Evolutionary conservation across 345 rosid species (phyloP).

Genomic region (Camelina sativa): DNA sequence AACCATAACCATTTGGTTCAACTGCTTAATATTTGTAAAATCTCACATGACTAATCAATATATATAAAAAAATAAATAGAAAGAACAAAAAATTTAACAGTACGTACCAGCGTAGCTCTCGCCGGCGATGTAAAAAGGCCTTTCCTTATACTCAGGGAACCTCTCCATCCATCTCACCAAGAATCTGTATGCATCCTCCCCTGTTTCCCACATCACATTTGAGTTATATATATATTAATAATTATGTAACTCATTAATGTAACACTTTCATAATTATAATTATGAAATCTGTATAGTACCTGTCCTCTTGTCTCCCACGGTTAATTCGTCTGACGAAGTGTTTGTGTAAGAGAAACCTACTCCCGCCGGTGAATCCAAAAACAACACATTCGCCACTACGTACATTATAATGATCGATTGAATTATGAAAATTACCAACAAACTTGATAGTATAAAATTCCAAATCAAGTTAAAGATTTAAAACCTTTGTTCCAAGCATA

Average conservation of each 20-base stretch:
- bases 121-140: slow-evolving; percentile 85
- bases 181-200: slow-evolving; percentile 67
- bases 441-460: background rate
- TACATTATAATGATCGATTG: background rate
- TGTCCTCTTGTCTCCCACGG: slow-evolving; percentile 82
- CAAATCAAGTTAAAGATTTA: background rate
- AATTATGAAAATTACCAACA: background rate
- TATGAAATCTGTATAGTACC: slow-evolving; percentile 43
- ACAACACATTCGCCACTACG: slow-evolving; percentile 78
- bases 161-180: slow-evolving; percentile 71
- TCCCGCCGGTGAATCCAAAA: slow-evolving; percentile 91
- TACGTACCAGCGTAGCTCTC: slow-evolving; percentile 93
- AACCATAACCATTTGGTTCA: slow-evolving; percentile 31
- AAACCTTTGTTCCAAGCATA: slow-evolving; percentile 86
- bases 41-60: slow-evolving; percentile 12
- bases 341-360: slow-evolving; percentile 90
- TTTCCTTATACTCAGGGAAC: slow-evolving; percentile 70
- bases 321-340: slow-evolving; percentile 54
- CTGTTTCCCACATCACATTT: slow-evolving; percentile 50
- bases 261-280: background rate
- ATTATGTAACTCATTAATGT: background rate
- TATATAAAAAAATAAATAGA: background rate
- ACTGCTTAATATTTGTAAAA: slow-evolving; percentile 26
- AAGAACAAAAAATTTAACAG: background rate
- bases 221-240: background rate